phyloP scores from a whole-genome alignment of 768 basidiomycete genomes.

The Panellus pusillus region DNA sequence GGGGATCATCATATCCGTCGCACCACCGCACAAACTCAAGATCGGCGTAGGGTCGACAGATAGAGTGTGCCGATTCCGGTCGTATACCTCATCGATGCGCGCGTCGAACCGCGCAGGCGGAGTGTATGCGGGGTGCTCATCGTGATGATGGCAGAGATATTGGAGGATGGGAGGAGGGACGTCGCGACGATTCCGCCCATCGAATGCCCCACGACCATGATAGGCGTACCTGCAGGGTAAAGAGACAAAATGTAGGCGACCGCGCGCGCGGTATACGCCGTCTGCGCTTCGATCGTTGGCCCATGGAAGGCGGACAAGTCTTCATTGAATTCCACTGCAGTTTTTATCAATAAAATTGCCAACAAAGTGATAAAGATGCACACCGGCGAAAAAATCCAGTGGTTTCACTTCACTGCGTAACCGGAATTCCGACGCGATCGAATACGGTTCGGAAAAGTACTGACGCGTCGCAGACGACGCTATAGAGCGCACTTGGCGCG shows the following conservation, averaged over 20 bases:
- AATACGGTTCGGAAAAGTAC: constrained; percentile 64
- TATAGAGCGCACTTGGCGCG: constrained; percentile 90
- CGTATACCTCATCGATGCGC: constrained; percentile 76
- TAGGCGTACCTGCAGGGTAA: constrained; percentile 61
- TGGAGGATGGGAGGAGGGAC: constrained; percentile 64
- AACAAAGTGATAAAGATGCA: constrained; percentile 23
- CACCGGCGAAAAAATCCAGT: constrained; percentile 87
- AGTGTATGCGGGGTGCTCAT: constrained; percentile 92
- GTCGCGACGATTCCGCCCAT: constrained; percentile 96
- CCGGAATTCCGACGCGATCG: constrained; percentile 54
- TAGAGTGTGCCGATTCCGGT: constrained; percentile 41
- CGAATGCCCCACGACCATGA: constrained; percentile 89
- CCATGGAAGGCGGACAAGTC: constrained; percentile 96
- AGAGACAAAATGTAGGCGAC: constrained; percentile 77
- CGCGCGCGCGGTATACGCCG: constrained; percentile 66
- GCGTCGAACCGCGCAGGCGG: constrained; percentile 85
- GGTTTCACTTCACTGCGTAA: constrained; percentile 44
- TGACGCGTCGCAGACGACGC: constrained; percentile 88
- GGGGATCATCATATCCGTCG: constrained; percentile 87
- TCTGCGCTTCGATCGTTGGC: constrained; percentile 81
- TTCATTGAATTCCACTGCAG: constrained; percentile 87
- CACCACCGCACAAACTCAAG: constrained; percentile 87
- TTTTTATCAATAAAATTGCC: not conserved
- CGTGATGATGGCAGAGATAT: constrained; percentile 83
- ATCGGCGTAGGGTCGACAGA: constrained; percentile 58